Evolutionary conservation across 305 asterid species (phyloP), one percentile per base, ranked within the genome.

Genomic region (Fraxinus platypoda): DNA sequence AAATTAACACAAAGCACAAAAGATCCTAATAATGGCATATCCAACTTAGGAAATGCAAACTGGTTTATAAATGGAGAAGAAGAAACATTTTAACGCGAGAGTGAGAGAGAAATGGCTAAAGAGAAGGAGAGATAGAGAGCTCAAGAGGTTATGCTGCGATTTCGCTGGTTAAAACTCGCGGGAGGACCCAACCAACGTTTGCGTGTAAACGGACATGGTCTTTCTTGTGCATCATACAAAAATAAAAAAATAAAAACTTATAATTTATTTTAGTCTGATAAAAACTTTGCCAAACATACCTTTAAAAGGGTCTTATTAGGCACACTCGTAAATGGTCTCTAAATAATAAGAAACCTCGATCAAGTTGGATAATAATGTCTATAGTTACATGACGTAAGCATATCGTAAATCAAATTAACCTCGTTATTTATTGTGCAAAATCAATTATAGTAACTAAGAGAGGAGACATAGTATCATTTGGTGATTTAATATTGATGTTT

Each of bases 131-230:
- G 41, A 68, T 12, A 23, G 75, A 31, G 75, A 66, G 74, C 74
- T 26, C 74, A 66, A 66, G 74, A 70, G 75, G 75, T 70, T 4
- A 15, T 30, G 75, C 41, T 70, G 75, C 15, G 41, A 70, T 70
- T 70, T 70, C 75, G 41, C 41, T 70, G 23, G 75, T 70, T 30
- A 28, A 70, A 70, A 70, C 75, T 70, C 41, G 75, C 41, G 21
- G 23, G 75, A 70, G 75, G 75, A 70, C 75, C 75, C 5, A 70
- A 28, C 38, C 23, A 70, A 70, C 75, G 75, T 70, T 28, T 70
- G 41, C 5, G 41, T 31, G 23, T 30, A 30, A 70, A 70, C 75
- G 0, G 75, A 70, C 41, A 70, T 2, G 41, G 72, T 64, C 72
- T 8, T 64, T 25, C 17, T 64, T 21, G 17, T 11, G 6, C 28